phyloP scores from a whole-genome alignment of 2,329 filamentous ascomycete species.

The Geosmithia morbida region DNA sequence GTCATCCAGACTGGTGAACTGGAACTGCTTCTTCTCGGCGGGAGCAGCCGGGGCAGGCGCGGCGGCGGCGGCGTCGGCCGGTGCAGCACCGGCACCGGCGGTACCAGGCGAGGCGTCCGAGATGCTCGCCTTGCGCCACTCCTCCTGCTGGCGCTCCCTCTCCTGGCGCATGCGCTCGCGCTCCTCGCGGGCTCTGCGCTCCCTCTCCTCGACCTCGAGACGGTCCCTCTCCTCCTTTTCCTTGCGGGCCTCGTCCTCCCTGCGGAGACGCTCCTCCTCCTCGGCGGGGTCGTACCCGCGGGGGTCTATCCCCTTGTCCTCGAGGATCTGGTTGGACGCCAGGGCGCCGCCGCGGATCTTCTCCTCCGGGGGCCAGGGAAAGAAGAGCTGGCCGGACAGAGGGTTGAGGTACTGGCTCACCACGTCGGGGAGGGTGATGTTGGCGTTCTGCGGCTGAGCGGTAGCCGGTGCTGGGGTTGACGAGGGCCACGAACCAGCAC shows the following conservation, averaged over 20 bases:
- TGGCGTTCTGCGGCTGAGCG: constrained; percentile 9
- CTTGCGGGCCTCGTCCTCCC: constrained; percentile 33
- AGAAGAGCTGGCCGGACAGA: constrained; percentile 43
- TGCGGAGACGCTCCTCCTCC: constrained; percentile 34
- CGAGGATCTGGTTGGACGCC: constrained; percentile 45
- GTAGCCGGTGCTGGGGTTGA: constrained; percentile 4
- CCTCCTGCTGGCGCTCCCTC: constrained; percentile 25
- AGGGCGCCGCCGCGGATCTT: constrained; percentile 56
- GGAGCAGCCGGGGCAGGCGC: neutral
- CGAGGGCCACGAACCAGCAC: too few relatives aligned
- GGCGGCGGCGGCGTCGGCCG: constrained; percentile 2
- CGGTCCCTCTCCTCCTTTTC: constrained; percentile 31
- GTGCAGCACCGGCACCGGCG: neutral
- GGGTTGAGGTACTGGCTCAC: constrained; percentile 39
- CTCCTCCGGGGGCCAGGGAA: constrained; percentile 63
- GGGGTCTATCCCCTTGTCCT: constrained; percentile 48
- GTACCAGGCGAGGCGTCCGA: constrained; percentile 9
- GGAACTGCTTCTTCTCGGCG: constrained; percentile 36
- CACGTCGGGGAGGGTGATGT: constrained; percentile 31
- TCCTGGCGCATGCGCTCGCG: constrained; percentile 17
- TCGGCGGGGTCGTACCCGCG: constrained; percentile 41
- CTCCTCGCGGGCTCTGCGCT: constrained; percentile 24
- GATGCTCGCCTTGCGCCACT: constrained; percentile 24
- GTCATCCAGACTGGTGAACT: constrained; percentile 37
- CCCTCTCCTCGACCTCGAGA: constrained; percentile 28